phyloP scores from a whole-genome alignment of 2,329 filamentous ascomycete genomes.

The Colletotrichum tofieldiae region DNA sequence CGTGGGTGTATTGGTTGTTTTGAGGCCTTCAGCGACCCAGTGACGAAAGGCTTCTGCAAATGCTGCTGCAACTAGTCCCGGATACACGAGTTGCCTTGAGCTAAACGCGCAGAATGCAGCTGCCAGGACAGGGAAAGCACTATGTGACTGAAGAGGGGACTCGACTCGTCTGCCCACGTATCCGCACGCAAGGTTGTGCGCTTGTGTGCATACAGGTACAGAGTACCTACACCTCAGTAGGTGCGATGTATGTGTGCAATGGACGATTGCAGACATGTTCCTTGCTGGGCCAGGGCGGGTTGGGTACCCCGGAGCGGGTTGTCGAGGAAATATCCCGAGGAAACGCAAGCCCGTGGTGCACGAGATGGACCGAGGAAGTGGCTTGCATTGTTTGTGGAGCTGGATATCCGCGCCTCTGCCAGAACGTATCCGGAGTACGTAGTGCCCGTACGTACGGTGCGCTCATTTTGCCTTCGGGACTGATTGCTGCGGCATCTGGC shows the following conservation, averaged over 20 bases:
- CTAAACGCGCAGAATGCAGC: conserved; percentile 10
- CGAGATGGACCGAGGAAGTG: conserved; percentile 13
- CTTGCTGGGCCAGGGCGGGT: background rate
- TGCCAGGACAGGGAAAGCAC: background rate
- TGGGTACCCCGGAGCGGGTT: conserved; percentile 1
- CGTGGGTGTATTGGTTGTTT: background rate
- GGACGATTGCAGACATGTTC: conserved; percentile 2
- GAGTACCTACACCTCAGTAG: too few species aligned
- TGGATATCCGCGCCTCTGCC: background rate
- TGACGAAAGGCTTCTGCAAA: conserved; percentile 20
- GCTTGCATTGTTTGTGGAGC: conserved; percentile 27
- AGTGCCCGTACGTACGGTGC: background rate
- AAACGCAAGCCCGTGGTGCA: conserved; percentile 9
- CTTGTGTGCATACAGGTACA: too few species aligned
- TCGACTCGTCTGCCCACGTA: background rate
- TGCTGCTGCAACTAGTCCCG: conserved; percentile 16
- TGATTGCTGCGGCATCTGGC: background rate
- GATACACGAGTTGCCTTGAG: conserved; percentile 2
- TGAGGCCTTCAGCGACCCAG: conserved; percentile 18
- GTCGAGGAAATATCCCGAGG: conserved; percentile 1
- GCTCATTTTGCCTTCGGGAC: background rate
- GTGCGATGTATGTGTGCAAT: background rate
- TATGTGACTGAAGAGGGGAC: background rate
- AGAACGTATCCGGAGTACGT: background rate
- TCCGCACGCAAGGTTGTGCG: background rate